Percentiles rank a stretch among this genome's conserved stretches.
Conservation (phyloP, 192 early-diverging fungal genomes). For the Diversispora eburnea region DNA sequence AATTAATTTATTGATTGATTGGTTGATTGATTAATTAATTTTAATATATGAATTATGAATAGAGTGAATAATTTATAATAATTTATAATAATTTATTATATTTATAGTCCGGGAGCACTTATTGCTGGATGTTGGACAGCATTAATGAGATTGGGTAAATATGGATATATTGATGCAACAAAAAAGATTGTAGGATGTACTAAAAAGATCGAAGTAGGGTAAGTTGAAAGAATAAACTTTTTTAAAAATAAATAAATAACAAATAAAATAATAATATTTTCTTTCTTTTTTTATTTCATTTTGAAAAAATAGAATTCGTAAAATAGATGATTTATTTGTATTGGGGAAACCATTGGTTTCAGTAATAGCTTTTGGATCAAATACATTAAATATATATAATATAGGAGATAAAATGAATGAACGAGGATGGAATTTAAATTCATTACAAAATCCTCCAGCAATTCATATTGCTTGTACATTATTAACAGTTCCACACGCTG, state of each 20-base stretch:
- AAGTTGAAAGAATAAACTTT: constrained; percentile 4
- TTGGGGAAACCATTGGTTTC: constrained; percentile 79
- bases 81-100: no score
- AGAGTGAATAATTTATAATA: no score
- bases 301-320: constrained; percentile 31
- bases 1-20: not conserved
- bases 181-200: constrained; percentile 67
- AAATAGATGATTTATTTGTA: constrained; percentile 67
- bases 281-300: constrained; percentile 23
- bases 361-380: constrained; percentile 81
- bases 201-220: constrained; percentile 47
- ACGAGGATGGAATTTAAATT: constrained; percentile 82
- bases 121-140: constrained; percentile 97
- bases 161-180: constrained; percentile 81
- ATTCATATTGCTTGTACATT: constrained; percentile 91
- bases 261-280: not conserved
- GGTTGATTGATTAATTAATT: not conserved
- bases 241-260: not conserved
- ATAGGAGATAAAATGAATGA: constrained; percentile 77
- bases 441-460: constrained; percentile 83
- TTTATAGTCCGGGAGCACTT: constrained; percentile 73
- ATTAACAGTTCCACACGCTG: constrained; percentile 64
- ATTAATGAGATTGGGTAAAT: constrained; percentile 80
- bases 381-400: constrained; percentile 76
- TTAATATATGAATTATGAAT: not conserved